Conservation (phyloP, 345 rosid genomes). For the Excoecaria cochinchinensis region DNA sequence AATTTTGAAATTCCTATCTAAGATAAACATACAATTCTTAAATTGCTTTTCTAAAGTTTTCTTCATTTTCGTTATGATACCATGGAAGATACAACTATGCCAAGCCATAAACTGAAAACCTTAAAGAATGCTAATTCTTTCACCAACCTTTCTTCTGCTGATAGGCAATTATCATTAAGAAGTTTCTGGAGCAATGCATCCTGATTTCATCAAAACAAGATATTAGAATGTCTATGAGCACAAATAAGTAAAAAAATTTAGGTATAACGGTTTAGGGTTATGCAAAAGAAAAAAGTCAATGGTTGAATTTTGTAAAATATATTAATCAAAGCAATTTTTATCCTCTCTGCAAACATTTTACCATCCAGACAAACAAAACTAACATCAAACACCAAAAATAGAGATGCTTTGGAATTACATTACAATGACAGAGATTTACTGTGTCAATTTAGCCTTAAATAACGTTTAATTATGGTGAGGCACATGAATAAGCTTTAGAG, state of each 20-base stretch:
- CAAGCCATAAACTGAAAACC: not conserved
- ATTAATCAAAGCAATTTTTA: not conserved
- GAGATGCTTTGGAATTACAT: not conserved
- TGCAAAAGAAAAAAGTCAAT: not conserved
- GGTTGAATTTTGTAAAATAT: not conserved
- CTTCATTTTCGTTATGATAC: not conserved
- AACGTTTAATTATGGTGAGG: not conserved
- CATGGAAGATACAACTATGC: not conserved
- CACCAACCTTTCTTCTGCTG: slow-evolving; percentile 66
- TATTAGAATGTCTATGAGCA: slow-evolving; percentile 12
- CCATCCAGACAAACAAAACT: not conserved
- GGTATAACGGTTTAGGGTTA: not conserved
- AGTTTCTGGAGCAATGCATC: slow-evolving; percentile 86
- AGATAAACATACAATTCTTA: no score
- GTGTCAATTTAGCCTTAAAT: not conserved
- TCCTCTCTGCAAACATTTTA: not conserved
- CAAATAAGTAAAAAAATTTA: slow-evolving; percentile 3
- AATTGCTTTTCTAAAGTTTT: no score
- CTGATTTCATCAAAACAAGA: slow-evolving; percentile 38
- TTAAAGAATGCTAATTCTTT: not conserved
- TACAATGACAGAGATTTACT: not conserved
- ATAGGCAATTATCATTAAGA: slow-evolving; percentile 55
- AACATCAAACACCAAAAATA: not conserved
- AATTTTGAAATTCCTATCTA: no score
- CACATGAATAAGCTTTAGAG: not conserved